Evolutionary conservation across 176 grass and related monocot species (phyloP).

Genomic region (Eremochloa ophiuroides): DNA sequence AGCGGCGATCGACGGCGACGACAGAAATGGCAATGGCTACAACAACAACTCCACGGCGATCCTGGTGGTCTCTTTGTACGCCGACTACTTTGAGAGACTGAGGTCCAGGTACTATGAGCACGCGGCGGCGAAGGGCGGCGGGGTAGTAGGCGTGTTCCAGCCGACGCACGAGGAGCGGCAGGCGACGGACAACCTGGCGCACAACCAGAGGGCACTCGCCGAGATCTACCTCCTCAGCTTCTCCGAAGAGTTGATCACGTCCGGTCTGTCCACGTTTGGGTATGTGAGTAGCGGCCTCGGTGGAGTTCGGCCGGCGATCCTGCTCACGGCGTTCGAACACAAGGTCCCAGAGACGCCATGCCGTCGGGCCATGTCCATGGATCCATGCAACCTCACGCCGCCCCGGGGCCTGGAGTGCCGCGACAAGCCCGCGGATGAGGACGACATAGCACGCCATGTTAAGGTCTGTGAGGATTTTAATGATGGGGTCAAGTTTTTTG

Average conservation of each 20-base stretch:
- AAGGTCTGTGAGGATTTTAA: background rate
- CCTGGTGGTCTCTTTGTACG: slow-evolving; percentile 28
- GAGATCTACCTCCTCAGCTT: slow-evolving; percentile 63
- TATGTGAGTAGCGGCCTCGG: slow-evolving; percentile 47
- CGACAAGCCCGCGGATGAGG: background rate
- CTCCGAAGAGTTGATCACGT: slow-evolving; percentile 41
- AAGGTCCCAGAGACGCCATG: background rate
- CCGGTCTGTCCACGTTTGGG: slow-evolving; percentile 49
- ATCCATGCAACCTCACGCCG: background rate
- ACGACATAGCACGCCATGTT: background rate
- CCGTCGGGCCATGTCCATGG: background rate
- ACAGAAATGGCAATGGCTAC: background rate
- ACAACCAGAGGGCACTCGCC: slow-evolving; percentile 62
- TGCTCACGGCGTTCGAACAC: background rate
- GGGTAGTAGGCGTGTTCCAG: slow-evolving; percentile 46
- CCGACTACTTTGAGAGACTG: slow-evolving; percentile 36
- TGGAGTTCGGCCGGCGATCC: slow-evolving; percentile 22
- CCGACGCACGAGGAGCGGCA: slow-evolving; percentile 47
- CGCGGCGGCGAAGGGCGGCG: background rate
- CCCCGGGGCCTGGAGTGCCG: background rate
- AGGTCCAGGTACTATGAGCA: slow-evolving; percentile 45
- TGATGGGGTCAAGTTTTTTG: background rate
- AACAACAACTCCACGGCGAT: slow-evolving; percentile 14
- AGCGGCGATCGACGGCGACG: background rate
- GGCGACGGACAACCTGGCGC: background rate